Base-by-base conservation (phyloP, 129 eudicot genomes). In the Oenanthe sinensis region DNA sequence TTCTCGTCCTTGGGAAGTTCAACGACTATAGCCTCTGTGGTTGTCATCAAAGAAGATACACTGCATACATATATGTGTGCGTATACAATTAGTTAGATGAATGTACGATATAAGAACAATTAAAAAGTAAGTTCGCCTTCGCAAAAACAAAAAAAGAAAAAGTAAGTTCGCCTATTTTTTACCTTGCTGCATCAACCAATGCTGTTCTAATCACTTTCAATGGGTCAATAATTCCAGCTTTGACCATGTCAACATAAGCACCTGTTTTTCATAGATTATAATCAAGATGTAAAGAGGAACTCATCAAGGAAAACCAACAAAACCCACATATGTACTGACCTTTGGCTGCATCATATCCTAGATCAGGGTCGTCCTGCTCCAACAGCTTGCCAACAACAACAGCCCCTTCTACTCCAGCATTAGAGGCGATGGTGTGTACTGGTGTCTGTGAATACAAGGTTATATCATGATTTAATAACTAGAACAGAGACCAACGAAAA, bases 341-440 rank as follows among this genome's bases (percentile, higher is more conserved):
- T 90, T 86, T 93, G 30, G 98, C 96, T 16, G 98, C 98, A 82
- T 93, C 96, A 82, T 90, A 93, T 26, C 98, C 98, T 69, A 88
- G 93, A 79, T 93, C 94, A 2, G 86, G 93, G 82, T 89, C 87
- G 19, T 93, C 92, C 78, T 89, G 90, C 78, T 90, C 96, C 88
- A 93, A 75, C 72, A 93, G 90, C 86, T 92, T 92, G 82, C 97
- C 97, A 65, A 93, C 98, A 14, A 93, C 88, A 46, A 90, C 92
- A 30, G 96, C 89, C 58, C 97, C 96, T 74, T 93, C 98, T 3
- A 87, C 96, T 16, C 98, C 98, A 39, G 98, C 96, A 79, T 93
- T 90, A 26, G 89, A 75, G 24, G 96, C 97, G 68, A 92, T 92
- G 42, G 96, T 87, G 81, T 87, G 85, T 45, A 93, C 96, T 6